Evolutionary conservation across 306 rosid species (phyloP), one percentile per base, ranked within the genome.

Genomic region (Ochetophila trinervis): DNA sequence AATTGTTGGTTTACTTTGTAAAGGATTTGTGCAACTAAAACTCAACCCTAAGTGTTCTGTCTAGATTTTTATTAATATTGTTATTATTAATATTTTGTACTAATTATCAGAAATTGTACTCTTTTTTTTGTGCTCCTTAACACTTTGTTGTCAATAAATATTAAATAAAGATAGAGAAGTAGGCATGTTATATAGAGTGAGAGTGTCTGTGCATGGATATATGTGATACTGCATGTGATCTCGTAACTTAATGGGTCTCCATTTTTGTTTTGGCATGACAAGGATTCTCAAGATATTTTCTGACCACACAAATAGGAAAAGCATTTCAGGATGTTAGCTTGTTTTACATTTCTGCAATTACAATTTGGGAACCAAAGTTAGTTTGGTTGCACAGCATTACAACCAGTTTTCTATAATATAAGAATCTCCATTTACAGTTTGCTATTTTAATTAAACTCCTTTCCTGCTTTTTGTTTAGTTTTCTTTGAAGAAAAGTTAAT

Each of bases 401-500:
- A 21, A 60, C 24, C n/a, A 14, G 34, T 9, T 17, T 16, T 52
- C 22, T 40, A 17, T 36, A 19, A 52, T 20, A 19, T 57, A 19
- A 56, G 40, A 3, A n/a, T 5, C 4, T 8, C 3, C 2, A 5
- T 11, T 49, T 49, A 27, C 21, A 17, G 6, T 32, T 21, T 20
- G 12, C 20, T 24, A 30, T 66, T 15, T 24, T 21, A 16, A 34
- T 32, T 60, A 18, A 49, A 13, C 49, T 19, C 0, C 22, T 45
- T 8, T 40, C 32, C 24, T 69, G 47, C 68, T 56, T 12, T 67
- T 35, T 50, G 19, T 12, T 24, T 18, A 17, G 20, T 65, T 27
- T 52, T 20, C 22, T 35, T 66, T 66, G 63, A 45, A 70, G 62
- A 34, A 56, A 66, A 12, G 27, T 18, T 48, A 56, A n/a, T 56